Percentiles rank a stretch among this genome's conserved stretches.
These are phyloP conservation scores for Naganishia cerealis DNA, from an alignment of 1,284 basidiomycete species.

Conservation along the genomic window DNA sequence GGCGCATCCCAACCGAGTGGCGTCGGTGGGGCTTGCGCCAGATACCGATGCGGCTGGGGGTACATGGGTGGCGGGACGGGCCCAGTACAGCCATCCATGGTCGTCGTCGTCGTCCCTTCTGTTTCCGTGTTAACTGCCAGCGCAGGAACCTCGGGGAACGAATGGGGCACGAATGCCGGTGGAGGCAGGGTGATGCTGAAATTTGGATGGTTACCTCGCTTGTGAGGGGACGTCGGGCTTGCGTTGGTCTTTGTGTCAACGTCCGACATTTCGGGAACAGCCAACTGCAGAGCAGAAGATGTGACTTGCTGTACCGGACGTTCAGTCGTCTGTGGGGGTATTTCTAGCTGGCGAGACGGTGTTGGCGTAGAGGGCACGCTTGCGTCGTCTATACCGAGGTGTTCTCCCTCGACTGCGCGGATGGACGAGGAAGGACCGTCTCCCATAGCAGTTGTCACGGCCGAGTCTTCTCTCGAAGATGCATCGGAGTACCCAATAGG, in stretches of 20 bases:
- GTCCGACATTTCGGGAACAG: not conserved
- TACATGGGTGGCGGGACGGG: slow-evolving; percentile 12
- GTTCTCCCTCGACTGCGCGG: not conserved
- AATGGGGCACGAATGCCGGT: slow-evolving; percentile 8
- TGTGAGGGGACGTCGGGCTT: not conserved
- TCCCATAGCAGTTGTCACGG: not conserved
- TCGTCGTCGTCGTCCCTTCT: not conserved
- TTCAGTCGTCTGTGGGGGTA: not conserved
- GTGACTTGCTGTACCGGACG: not conserved
- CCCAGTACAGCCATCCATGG: not conserved
- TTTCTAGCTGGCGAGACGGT: not conserved
- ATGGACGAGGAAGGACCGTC: not conserved
- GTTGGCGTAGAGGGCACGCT: not conserved
- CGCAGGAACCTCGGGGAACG: not conserved
- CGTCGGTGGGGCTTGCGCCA: slow-evolving; percentile 23
- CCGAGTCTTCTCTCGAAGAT: not conserved
- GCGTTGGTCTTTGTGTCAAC: not conserved
- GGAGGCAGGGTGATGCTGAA: slow-evolving; percentile 29
- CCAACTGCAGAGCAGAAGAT: not conserved
- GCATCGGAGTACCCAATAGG: not conserved
- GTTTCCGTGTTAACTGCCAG: not conserved
- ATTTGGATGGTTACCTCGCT: slow-evolving; percentile 9
- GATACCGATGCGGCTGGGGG: slow-evolving; percentile 1
- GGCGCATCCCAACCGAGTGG: slow-evolving; percentile 25
- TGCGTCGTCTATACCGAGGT: not conserved